Percentiles rank a stretch among this genome's conserved stretches.
These are phyloP conservation scores for Isabelozyma rhagii DNA, from an alignment of 805 yeast species.

Conservation along the genomic window DNA sequence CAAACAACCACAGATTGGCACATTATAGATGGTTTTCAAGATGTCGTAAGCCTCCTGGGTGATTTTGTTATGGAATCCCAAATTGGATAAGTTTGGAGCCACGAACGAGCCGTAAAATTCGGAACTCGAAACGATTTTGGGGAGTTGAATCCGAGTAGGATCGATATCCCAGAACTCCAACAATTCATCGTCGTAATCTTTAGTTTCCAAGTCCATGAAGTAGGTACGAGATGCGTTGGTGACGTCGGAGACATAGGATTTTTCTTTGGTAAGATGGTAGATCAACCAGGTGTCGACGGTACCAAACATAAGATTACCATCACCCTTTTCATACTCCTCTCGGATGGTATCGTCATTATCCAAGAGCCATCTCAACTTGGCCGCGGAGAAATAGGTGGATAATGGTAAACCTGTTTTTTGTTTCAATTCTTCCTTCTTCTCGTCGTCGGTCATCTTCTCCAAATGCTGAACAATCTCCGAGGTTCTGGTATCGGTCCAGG, in stretches of 20 bases:
- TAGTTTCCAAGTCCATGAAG: slow-evolving; percentile 77
- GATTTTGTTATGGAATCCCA: slow-evolving; percentile 51
- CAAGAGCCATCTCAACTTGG: slow-evolving; percentile 84
- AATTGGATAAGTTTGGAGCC: slow-evolving; percentile 53
- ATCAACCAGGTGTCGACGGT: slow-evolving; percentile 94
- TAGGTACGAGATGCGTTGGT: slow-evolving; percentile 91
- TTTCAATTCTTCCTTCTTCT: slow-evolving; percentile 54
- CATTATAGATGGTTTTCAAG: slow-evolving; percentile 47
- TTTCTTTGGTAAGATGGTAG: slow-evolving; percentile 72
- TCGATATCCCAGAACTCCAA: slow-evolving; percentile 80
- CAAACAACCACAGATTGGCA: slow-evolving; percentile 84
- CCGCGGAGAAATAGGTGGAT: slow-evolving; percentile 88
- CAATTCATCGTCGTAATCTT: slow-evolving; percentile 72
- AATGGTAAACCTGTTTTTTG: slow-evolving; percentile 80
- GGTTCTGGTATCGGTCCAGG: slow-evolving; percentile 95
- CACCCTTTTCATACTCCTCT: slow-evolving; percentile 69
- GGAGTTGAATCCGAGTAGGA: slow-evolving; percentile 58
- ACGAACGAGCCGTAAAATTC: slow-evolving; percentile 72
- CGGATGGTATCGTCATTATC: slow-evolving; percentile 70
- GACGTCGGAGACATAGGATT: slow-evolving; percentile 75
- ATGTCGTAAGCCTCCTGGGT: slow-evolving; percentile 52
- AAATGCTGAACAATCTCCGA: slow-evolving; percentile 64
- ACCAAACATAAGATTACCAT: slow-evolving; percentile 77
- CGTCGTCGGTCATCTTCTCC: slow-evolving; percentile 50
- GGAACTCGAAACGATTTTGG: slow-evolving; percentile 75